Evolutionary conservation across 306 rosid genomes (phyloP), one percentile per base, ranked within the genome.

Genomic region (Acmispon strigosus): DNA sequence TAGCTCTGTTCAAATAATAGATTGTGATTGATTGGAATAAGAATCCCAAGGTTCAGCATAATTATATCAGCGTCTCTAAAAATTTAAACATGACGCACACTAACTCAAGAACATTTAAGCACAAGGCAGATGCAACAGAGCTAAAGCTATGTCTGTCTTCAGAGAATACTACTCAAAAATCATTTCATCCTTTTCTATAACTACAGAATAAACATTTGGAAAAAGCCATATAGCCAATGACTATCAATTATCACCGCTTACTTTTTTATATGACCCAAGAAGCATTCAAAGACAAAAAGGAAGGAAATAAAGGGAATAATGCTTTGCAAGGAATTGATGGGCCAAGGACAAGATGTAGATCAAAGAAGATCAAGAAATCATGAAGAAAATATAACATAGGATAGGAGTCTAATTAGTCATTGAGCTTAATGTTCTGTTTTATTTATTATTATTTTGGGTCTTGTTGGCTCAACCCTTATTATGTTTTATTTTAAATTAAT

Each of bases 1-100:
- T 34, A 51, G 68, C 53, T 29, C 58, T 49, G 43, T 54, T 34
- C 8, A 24, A 64, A 81, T 42, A 76, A 76, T 29, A 65, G 16
- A 65, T 34, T 42, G 71, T 61, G 24, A 44, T 68, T 68, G n/a
- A 52, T 73, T 73, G n/a, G 34, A 13, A 52, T 43, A 61, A 45
- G 36, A 60, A 53, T 62, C 18, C 19, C 59, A 54, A 76, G 20
- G 34, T 49, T 52, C 52, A 55, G 43, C 11, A 24, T 44, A 7
- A 68, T 42, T 50, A 65, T 53, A 52, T 42, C 36, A 5, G 8
- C 39, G 27, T 48, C 53, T 36, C n/a, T 54, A 56, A 48, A 32
- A 49, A 41, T 65, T 70, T 45, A 57, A 49, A 18, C 50, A 43
- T 0, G 10, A 27, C 4, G 32, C 4, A 27, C 32, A 27, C 32